phyloP scores from a whole-genome alignment of 176 grass and related monocot genomes.

The Elaeis guineensis region DNA sequence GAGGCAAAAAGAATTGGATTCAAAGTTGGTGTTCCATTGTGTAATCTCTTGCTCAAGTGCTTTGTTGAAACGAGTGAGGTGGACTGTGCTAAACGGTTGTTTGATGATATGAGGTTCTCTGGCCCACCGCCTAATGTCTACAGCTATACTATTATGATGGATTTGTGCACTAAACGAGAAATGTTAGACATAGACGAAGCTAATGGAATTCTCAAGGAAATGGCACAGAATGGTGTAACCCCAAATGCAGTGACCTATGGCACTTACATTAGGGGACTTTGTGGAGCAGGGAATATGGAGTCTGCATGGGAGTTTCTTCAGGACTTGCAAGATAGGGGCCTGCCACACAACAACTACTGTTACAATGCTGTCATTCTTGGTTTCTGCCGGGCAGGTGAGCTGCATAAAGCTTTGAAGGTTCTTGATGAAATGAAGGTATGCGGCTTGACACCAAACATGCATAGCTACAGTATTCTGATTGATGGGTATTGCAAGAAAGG shows the following conservation, averaged over 20 bases:
- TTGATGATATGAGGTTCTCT: slow-evolving; percentile 55
- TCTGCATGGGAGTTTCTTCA: slow-evolving; percentile 51
- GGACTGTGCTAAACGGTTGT: slow-evolving; percentile 31
- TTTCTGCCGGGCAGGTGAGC: slow-evolving; percentile 40
- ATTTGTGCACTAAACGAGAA: slow-evolving; percentile 42
- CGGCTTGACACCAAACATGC: slow-evolving; percentile 30
- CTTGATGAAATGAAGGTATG: slow-evolving; percentile 40
- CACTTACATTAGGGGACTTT: slow-evolving; percentile 57
- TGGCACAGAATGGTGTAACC: slow-evolving; percentile 28
- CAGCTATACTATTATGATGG: slow-evolving; percentile 50
- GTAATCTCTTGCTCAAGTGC: slow-evolving; percentile 61
- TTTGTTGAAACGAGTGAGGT: slow-evolving; percentile 41
- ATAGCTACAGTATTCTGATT: slow-evolving; percentile 53
- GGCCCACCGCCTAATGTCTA: slow-evolving; percentile 53
- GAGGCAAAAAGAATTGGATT: slow-evolving; percentile 44
- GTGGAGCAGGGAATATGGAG: slow-evolving; percentile 21
- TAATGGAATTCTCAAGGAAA: slow-evolving; percentile 46
- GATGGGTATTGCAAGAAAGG: slow-evolving; percentile 48
- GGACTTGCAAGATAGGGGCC: slow-evolving; percentile 23
- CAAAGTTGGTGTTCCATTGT: slow-evolving; percentile 27
- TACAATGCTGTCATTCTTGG: slow-evolving; percentile 63
- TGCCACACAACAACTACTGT: slow-evolving; percentile 39
- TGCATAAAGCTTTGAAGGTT: slow-evolving; percentile 31
- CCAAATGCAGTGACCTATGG: slow-evolving; percentile 52
- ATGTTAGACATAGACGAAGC: slow-evolving; percentile 42